Evolutionary conservation across 306 rosid genomes (phyloP), one percentile per base, ranked within the genome.

Genomic region (Casuarina cunninghamiana): DNA sequence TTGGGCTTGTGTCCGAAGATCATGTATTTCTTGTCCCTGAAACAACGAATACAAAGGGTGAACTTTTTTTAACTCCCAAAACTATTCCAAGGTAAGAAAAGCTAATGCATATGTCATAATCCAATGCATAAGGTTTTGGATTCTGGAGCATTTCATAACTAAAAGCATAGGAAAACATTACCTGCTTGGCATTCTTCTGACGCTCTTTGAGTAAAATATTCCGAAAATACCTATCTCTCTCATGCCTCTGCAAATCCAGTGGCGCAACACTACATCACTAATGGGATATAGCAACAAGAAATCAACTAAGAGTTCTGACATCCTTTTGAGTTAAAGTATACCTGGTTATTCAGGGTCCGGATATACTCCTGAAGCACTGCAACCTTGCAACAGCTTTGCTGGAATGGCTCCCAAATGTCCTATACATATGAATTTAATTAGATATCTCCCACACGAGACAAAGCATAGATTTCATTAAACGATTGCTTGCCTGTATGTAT

Each of bases 381-480:
- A 21, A 79, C 41, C 8, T 21, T 3, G 3, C 54, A 49, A 50
- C 26, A 21, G 62, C 82, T 79, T 38, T 16, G 67, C 44, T 60
- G 77, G 35, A 37, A 72, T 21, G 51, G 32, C 67, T 62, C 75
- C 82, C 82, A 79, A 41, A 72, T 79, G 67, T 4, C 50, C 82
- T 72, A 9, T 26, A 35, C 38, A 19, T 1, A 4, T 1, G 17
- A 1, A 15, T n/a, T 10, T 7, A 39, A 4, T 57, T 11, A 57
- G 12, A 6, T 37, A 39, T 54, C 42, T 2, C 4, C 21, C 42
- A 43, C 17, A 26, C 9, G 38, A 3, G 16, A 60, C 45, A 42
- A 39, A 10, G 10, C 12, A 43, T 15, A 12, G 4, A 32, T 3
- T 61, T 35, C 5, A 44, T 11, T 32, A n/a, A 35, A 62, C 41